Conservation (phyloP, 1,284 basidiomycete species). For the Farysia itapuensis region DNA sequence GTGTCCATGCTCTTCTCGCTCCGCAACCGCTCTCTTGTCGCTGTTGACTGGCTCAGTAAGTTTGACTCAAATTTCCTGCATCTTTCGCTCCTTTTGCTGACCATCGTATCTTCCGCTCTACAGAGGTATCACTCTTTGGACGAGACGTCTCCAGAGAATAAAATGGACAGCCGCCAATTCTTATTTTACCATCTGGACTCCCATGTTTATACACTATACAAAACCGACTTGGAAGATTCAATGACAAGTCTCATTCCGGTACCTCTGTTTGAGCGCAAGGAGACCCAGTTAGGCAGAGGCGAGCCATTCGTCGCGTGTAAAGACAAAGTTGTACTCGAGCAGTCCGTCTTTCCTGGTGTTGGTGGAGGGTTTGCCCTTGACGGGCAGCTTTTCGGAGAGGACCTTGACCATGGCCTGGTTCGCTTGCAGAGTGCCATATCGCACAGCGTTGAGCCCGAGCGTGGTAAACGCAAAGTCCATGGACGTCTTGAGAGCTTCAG, state of each 20-base stretch:
- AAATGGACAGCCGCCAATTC: too few species aligned
- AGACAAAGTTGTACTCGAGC: conserved; percentile 10
- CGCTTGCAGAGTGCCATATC: conserved; percentile 15
- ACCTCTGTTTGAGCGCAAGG: too few species aligned
- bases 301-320: conserved; percentile 12
- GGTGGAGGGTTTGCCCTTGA: conserved; percentile 1
- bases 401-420: conserved; percentile 17
- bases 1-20: conserved; percentile 50
- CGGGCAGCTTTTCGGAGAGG: conserved; percentile 12
- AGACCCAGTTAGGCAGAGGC: conserved; percentile 4
- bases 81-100: background rate
- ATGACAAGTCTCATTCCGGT: too few species aligned
- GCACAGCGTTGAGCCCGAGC: conserved; percentile 6
- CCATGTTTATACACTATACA: too few species aligned
- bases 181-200: too few species aligned
- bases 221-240: too few species aligned
- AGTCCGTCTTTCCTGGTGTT: conserved; percentile 11
- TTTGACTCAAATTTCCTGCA: too few species aligned
- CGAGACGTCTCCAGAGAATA: conserved; percentile 42
- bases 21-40: conserved; percentile 46
- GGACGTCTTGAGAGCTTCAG: conserved; percentile 9
- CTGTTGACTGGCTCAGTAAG: conserved; percentile 45
- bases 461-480: conserved; percentile 24
- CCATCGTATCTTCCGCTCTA: background rate
- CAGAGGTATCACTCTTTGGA: conserved; percentile 36